phyloP scores from a whole-genome alignment of 208 protist genomes.

The Wallacemonas sp. region DNA sequence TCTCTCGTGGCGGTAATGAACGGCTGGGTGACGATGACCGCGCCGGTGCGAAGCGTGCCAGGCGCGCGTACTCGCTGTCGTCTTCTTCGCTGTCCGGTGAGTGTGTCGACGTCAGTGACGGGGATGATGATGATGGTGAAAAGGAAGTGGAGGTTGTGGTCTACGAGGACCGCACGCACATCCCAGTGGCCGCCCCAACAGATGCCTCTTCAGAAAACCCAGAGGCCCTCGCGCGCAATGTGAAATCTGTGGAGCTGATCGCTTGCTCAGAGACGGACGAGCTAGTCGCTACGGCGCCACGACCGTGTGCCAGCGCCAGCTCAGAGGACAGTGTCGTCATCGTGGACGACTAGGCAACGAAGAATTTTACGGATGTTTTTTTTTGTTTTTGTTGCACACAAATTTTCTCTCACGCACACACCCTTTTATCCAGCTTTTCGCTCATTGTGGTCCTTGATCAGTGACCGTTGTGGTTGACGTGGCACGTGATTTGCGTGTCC shows the following conservation, averaged over 20 bases:
- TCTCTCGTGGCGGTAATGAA: conserved; percentile 8
- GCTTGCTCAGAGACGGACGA: neutral
- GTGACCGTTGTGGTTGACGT: no score
- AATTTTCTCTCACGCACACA: neutral
- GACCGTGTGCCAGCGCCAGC: neutral
- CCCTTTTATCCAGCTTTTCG: no score
- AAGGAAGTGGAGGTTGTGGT: neutral
- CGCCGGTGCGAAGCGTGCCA: neutral
- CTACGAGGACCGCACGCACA: neutral
- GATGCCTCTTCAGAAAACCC: no score
- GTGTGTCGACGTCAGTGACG: no score
- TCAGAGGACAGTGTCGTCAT: neutral
- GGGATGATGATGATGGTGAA: neutral
- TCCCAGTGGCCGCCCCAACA: neutral
- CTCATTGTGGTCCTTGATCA: no score
- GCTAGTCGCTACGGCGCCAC: neutral
- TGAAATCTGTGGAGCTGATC: neutral
- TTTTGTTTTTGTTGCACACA: neutral
- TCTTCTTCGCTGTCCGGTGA: neutral
- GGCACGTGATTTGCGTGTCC: no score
- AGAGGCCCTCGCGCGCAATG: no score
- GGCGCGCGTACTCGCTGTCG: neutral
- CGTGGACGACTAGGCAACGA: neutral
- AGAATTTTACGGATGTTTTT: neutral
- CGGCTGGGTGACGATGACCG: neutral